Evolutionary conservation across 2,329 filamentous ascomycete species (phyloP), one percentile per base, ranked within the genome.

Genomic region (Neopestalotiopsis sp.): DNA sequence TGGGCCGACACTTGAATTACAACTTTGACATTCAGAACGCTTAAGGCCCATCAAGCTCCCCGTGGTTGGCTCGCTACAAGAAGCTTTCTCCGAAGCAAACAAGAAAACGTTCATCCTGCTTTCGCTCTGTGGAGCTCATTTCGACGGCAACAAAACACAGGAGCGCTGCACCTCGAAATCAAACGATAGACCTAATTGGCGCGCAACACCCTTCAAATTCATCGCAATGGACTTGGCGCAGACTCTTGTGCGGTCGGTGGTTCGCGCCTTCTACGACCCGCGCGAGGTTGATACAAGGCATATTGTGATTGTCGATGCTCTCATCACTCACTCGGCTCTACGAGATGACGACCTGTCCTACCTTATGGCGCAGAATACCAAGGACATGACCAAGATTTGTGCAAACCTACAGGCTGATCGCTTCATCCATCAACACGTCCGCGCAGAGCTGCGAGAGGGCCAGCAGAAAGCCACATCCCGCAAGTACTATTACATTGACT

Each of bases 401-500:
- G 94, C 92, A 70, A 92, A 90, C 75, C 87, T 99, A 66, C 90
- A 90, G 74, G 94, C 97, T 79, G 94, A 97, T 77, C 92, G 95
- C 67, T 90, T 99, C 76, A 84, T 98, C 69, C 89, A 90, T 76
- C 61, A 56, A 71, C 91, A 91, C 79, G 90, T 91, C 40, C 91
- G 94, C 70, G 89, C 91, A 64, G 94, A 97, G 79, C 84, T 92
- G 67, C 91, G 91, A 73, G 92, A 95, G 77, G 94, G 93, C 65
- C 93, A 94, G 70, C 91, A 92, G 69, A 91, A 94, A 66, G 92
- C 94, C 5, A 91, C 92, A 73, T 94, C 92, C 78, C 90, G 94
- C 75, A 97, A 95, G 71, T 99, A 97, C 86, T 99, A 97, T 84
- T 99, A 94, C 81, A 95, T 99, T 79, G 95, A 98, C 79, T 97